Conservation (phyloP, 2,329 filamentous ascomycete genomes). For the Amauroascus niger region DNA sequence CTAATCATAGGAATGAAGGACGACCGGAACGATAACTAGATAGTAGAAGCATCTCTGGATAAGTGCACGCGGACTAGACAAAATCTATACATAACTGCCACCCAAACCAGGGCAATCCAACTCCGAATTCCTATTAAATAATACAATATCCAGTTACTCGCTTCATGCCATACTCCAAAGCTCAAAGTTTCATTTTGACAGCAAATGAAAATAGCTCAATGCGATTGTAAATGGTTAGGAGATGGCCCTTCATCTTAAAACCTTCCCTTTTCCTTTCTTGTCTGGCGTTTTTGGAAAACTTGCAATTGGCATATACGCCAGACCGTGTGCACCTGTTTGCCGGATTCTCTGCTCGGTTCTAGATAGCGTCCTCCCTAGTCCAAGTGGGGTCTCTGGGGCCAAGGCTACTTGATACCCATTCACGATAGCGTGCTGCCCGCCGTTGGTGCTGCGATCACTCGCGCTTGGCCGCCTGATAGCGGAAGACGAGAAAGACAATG, state of each 20-base stretch:
- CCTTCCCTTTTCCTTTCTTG: slow-evolving; percentile 6
- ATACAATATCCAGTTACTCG: slow-evolving; percentile 18
- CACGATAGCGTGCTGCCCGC: slow-evolving; percentile 19
- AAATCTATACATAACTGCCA: neutral
- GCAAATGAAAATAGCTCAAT: neutral
- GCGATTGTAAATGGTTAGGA: neutral
- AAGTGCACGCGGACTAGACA: neutral
- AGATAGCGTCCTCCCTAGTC: slow-evolving; percentile 33
- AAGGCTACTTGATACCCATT: slow-evolving; percentile 37
- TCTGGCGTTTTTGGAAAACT: neutral
- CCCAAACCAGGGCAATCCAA: neutral
- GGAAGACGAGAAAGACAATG: slow-evolving; percentile 6
- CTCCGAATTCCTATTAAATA: neutral
- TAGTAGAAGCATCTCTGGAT: neutral
- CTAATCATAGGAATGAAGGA: too few relatives aligned
- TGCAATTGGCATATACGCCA: slow-evolving; percentile 28
- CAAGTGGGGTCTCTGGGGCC: slow-evolving; percentile 31
- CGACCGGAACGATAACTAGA: too few relatives aligned
- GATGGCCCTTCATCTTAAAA: neutral
- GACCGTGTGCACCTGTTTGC: slow-evolving; percentile 34
- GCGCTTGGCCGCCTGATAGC: slow-evolving; percentile 4
- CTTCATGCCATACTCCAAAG: neutral
- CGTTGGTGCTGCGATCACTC: slow-evolving; percentile 10
- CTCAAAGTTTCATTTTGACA: slow-evolving; percentile 1
- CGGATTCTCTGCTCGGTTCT: slow-evolving; percentile 38